Percentiles rank a stretch among this genome's conserved stretches.
These are phyloP conservation scores for Penicillium olsonii DNA, from an alignment of 2,329 filamentous ascomycete species.

Conservation along the genomic window DNA sequence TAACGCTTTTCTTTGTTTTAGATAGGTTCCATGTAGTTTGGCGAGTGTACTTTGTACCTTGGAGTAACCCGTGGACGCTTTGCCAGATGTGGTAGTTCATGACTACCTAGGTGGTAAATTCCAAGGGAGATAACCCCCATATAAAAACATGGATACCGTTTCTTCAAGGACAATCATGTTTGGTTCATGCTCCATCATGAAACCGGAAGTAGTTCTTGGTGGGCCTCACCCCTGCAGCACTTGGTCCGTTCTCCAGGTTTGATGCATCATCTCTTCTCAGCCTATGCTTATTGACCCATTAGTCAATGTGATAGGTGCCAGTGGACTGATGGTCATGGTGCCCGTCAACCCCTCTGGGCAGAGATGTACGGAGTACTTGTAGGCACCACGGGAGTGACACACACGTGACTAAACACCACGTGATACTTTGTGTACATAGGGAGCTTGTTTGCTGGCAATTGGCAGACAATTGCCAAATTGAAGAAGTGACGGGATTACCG, in stretches of 20 bases:
- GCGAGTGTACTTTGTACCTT: no score
- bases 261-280: neutral
- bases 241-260: constrained; percentile 4
- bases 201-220: constrained; percentile 8
- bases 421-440: neutral
- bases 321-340: no score
- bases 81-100: neutral
- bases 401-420: neutral
- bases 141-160: no score
- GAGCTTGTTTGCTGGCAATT: neutral
- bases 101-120: no score
- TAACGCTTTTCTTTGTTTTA: neutral
- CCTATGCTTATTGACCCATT: constrained; percentile 2
- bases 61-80: no score
- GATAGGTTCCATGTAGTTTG: no score
- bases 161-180: neutral
- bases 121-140: no score
- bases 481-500: neutral
- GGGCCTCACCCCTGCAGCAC: constrained; percentile 11
- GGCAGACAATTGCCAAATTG: neutral
- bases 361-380: no score
- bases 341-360: no score
- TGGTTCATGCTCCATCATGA: neutral
- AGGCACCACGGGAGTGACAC: no score
- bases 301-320: neutral